Evolutionary conservation across 1,139 yeast genomes (phyloP).

Genomic region (Candida glucosophila): DNA sequence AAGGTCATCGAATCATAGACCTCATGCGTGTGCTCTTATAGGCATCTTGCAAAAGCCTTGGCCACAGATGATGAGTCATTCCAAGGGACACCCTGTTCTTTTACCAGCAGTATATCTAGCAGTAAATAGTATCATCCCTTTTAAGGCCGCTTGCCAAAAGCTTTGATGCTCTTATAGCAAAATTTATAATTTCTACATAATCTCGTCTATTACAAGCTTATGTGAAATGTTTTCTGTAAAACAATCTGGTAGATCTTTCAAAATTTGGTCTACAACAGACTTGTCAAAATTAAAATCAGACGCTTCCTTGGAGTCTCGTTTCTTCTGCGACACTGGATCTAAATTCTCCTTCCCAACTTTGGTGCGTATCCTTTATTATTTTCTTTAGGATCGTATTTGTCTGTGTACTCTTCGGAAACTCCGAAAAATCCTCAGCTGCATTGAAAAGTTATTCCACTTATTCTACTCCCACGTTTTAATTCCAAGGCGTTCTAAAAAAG

Average conservation of each 20-base stretch:
- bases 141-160: slow-evolving; percentile 54
- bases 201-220: slow-evolving; percentile 19
- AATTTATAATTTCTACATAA: slow-evolving; percentile 33
- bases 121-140: slow-evolving; percentile 42
- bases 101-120: too few relatives aligned
- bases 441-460: slow-evolving; percentile 48
- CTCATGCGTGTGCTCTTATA: slow-evolving; percentile 62
- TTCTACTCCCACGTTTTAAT: too few relatives aligned
- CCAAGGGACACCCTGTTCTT: slow-evolving; percentile 43
- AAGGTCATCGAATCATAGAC: slow-evolving; percentile 72
- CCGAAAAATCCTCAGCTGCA: slow-evolving; percentile 51
- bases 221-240: slow-evolving; percentile 26
- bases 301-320: slow-evolving; percentile 58
- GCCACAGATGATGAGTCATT: slow-evolving; percentile 49
- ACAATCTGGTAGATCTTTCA: slow-evolving; percentile 33
- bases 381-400: slow-evolving; percentile 34
- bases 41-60: slow-evolving; percentile 67
- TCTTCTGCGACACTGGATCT: slow-evolving; percentile 37
- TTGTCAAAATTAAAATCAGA: slow-evolving; percentile 37
- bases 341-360: slow-evolving; percentile 50
- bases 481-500: too few relatives aligned
- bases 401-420: slow-evolving; percentile 42
- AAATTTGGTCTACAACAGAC: slow-evolving; percentile 27
- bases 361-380: slow-evolving; percentile 60
- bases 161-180: slow-evolving; percentile 33